A percentile compares a stretch with the other conserved stretches of the same genome.
Evolutionary conservation across 768 basidiomycete species (phyloP).

Genomic region (Clathrus columnatus): DNA sequence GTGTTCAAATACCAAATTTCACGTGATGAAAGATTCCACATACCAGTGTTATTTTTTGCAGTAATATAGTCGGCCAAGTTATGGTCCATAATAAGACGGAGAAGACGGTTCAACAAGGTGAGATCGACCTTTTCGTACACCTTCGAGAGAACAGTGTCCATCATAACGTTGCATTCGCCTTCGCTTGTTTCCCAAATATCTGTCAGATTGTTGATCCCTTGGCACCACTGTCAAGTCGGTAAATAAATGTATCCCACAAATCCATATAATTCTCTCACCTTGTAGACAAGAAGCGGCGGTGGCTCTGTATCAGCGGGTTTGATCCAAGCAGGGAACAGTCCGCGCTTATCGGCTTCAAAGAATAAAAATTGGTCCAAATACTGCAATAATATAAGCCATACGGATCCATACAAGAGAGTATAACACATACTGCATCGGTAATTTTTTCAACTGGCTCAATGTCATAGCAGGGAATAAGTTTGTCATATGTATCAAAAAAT

Average conservation of each 20-base stretch:
- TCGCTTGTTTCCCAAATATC: conserved; percentile 98
- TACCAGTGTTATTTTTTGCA: conserved; percentile 92
- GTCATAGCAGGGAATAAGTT: conserved; percentile 96
- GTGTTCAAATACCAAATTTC: neutral
- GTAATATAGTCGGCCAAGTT: conserved; percentile 99
- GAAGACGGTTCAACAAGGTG: conserved; percentile 88
- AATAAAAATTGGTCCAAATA: conserved; percentile 98
- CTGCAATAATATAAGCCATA: conserved; percentile 25
- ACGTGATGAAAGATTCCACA: conserved; percentile 12
- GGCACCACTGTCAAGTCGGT: conserved; percentile 61
- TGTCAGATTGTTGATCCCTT: conserved; percentile 97
- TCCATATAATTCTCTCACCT: conserved; percentile 29
- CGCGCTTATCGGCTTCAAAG: conserved; percentile 98
- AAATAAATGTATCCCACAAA: neutral
- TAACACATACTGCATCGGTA: conserved; percentile 75
- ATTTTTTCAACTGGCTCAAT: conserved; percentile 99
- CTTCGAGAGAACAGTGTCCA: conserved; percentile 97
- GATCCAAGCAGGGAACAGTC: conserved; percentile 97
- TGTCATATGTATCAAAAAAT: conserved; percentile 97
- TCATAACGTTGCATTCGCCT: conserved; percentile 96
- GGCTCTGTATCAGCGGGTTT: conserved; percentile 98
- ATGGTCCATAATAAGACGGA: conserved; percentile 95
- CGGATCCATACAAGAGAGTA: conserved; percentile 11
- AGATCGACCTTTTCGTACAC: conserved; percentile 99
- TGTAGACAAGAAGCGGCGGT: conserved; percentile 93